A percentile compares a stretch with the other conserved stretches of the same genome.
Conservation (phyloP, 495 filamentous ascomycete species). For the Aspergillus diversus region DNA sequence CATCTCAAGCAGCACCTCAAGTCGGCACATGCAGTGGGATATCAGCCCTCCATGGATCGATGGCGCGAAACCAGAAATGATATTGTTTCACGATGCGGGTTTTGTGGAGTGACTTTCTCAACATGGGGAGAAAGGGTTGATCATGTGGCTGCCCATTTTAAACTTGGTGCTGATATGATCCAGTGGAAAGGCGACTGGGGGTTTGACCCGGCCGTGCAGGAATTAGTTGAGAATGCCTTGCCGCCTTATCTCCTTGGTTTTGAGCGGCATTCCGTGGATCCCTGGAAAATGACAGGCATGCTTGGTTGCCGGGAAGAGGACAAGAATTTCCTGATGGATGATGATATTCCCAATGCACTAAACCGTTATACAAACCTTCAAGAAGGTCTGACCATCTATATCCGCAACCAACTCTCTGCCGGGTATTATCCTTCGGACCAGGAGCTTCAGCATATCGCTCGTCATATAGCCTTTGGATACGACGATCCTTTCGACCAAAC, state of each 20-base stretch:
- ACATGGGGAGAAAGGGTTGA: slow-evolving; percentile 64
- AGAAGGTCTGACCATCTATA: neutral
- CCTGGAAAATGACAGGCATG: neutral
- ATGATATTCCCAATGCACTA: slow-evolving; percentile 5
- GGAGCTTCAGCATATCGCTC: slow-evolving; percentile 40
- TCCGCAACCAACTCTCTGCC: neutral
- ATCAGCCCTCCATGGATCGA: slow-evolving; percentile 16
- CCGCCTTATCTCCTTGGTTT: slow-evolving; percentile 51
- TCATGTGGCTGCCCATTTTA: slow-evolving; percentile 68
- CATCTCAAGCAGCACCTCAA: slow-evolving; percentile 77
- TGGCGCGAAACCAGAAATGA: slow-evolving; percentile 67
- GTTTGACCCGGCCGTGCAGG: slow-evolving; percentile 63
- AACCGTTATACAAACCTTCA: slow-evolving; percentile 3
- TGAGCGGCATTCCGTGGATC: neutral
- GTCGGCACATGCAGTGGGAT: slow-evolving; percentile 43
- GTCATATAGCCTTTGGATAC: slow-evolving; percentile 60
- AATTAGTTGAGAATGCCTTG: slow-evolving; percentile 65
- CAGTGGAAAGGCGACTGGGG: slow-evolving; percentile 73
- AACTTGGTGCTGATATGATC: slow-evolving; percentile 62
- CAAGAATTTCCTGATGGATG: neutral
- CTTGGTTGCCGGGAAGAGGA: neutral
- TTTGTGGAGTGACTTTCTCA: slow-evolving; percentile 61
- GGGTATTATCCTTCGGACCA: slow-evolving; percentile 14
- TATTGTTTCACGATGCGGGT: slow-evolving; percentile 67
- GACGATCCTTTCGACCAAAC: slow-evolving; percentile 68